Evolutionary conservation across 129 eudicot species (phyloP).

Genomic region (Ambrosia trifida): DNA sequence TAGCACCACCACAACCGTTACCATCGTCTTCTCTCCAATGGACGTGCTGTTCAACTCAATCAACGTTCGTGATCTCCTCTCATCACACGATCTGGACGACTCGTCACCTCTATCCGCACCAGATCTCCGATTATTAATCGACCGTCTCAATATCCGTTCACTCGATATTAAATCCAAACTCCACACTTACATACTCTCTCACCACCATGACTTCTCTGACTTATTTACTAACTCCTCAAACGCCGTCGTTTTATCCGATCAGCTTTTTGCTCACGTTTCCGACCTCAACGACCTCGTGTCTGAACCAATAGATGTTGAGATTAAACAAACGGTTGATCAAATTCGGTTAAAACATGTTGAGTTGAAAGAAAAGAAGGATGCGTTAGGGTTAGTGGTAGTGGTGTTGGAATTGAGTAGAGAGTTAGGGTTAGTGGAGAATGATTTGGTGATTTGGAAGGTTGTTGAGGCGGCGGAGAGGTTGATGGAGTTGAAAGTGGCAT

Average conservation of each 20-base stretch:
- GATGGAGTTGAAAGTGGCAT: conserved; percentile 55
- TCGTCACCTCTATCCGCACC: conserved; percentile 83
- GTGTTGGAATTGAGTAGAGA: conserved; percentile 49
- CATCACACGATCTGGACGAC: conserved; percentile 64
- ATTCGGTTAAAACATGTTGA: conserved; percentile 47
- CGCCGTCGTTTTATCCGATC: conserved; percentile 45
- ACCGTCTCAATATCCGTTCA: conserved; percentile 72
- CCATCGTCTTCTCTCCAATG: conserved; percentile 32
- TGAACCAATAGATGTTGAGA: conserved; percentile 44
- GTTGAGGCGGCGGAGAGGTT: conserved; percentile 71
- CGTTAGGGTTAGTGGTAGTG: conserved; percentile 46
- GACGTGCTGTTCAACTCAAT: conserved; percentile 67
- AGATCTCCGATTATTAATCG: conserved; percentile 92
- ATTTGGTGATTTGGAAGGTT: conserved; percentile 47
- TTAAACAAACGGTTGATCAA: conserved; percentile 39
- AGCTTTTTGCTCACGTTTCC: conserved; percentile 39
- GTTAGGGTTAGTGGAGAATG: conserved; percentile 41
- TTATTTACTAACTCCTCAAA: conserved; percentile 63
- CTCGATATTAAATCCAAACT: conserved; percentile 82
- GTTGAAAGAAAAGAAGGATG: conserved; percentile 53
- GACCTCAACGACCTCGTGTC: conserved; percentile 42
- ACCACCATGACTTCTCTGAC: conserved; percentile 59
- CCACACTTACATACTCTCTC: conserved; percentile 66
- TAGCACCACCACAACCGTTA: conserved; percentile 17
- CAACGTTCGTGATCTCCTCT: conserved; percentile 72